Evolutionary conservation across 208 protist species (phyloP).

Genomic region (Leishmania turanica): DNA sequence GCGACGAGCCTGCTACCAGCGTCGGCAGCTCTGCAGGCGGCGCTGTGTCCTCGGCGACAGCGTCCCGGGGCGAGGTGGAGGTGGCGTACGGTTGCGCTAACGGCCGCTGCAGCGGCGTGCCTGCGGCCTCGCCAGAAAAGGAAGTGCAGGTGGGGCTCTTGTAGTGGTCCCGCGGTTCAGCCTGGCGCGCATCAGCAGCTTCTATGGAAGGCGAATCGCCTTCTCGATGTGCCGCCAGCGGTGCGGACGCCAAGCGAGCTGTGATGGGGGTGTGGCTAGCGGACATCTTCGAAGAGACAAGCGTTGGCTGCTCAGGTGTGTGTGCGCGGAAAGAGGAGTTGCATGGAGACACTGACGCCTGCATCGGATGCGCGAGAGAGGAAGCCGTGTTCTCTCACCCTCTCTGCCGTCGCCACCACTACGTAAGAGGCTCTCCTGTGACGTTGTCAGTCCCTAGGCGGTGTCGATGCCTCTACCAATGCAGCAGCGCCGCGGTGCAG

Average conservation of each 20-base stretch:
- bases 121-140: slow-evolving; percentile 6
- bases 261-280: not conserved
- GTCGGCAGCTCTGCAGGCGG: too few relatives aligned
- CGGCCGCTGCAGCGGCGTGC: slow-evolving; percentile 12
- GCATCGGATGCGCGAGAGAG: not conserved
- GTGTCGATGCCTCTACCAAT: not conserved
- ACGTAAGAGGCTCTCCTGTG: not conserved
- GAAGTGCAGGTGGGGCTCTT: not conserved
- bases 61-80: not conserved
- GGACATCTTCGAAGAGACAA: not conserved
- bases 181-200: not conserved
- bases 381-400: not conserved
- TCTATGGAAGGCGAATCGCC: not conserved
- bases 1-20: not conserved
- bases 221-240: not conserved
- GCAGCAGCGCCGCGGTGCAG: not conserved
- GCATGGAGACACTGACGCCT: not conserved
- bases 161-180: not conserved
- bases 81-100: slow-evolving; percentile 14
- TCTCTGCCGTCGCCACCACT: too few relatives aligned
- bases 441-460: not conserved
- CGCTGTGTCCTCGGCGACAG: not conserved
- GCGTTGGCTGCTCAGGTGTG: not conserved
- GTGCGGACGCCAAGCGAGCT: not conserved
- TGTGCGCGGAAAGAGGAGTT: not conserved